Evolutionary conservation across 2,329 filamentous ascomycete species (phyloP), one percentile per base, ranked within the genome.

Genomic region (Blastomyces parvus): DNA sequence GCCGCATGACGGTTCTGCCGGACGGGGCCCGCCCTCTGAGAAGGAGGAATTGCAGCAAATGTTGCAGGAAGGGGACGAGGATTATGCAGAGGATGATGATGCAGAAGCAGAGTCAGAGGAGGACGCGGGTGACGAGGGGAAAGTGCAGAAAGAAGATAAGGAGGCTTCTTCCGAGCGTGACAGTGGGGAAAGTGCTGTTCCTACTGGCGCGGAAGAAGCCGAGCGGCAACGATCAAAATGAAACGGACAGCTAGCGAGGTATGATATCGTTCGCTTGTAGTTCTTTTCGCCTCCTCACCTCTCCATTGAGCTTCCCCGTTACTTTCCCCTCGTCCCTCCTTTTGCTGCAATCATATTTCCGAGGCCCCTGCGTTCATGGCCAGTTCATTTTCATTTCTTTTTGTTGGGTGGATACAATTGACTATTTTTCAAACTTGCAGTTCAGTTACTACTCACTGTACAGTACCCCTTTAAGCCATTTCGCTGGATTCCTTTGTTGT

Each of bases 41-140:
- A 76, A 80, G 50, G 81, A 84, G 65, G 76, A 83, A 63, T 81
- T 83, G 69, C 76, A 83, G 66, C 69, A 75, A 33, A 71, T 74
- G 27, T 73, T 76, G 63, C 74, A 77, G 30, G 71, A 74, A 19
- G 64, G 69, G 25, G 74, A 73, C 40, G 72, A 68, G 65, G 67
- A 71, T 17, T 68, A 70, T 52, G 73, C 77, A 53, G 69, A 70
- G 1, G 73, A 76, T 25, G 74, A 73, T 57, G 69, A 78, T 46
- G 69, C 67, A 9, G 63, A 61, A 33, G 53, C 57, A 42, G 66
- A 66, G 42, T 57, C 69, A 59, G 57, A 44, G 60, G 59, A 11
- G 62, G 57, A 55, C 19, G 57, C 14, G 14, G 36, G 22, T 53
- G 36, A 2, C 33, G 60, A 53, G 58, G 44, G 52, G 27, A 60